Conservation (phyloP, 2,329 filamentous ascomycete genomes). For the Calycina herbarum region DNA sequence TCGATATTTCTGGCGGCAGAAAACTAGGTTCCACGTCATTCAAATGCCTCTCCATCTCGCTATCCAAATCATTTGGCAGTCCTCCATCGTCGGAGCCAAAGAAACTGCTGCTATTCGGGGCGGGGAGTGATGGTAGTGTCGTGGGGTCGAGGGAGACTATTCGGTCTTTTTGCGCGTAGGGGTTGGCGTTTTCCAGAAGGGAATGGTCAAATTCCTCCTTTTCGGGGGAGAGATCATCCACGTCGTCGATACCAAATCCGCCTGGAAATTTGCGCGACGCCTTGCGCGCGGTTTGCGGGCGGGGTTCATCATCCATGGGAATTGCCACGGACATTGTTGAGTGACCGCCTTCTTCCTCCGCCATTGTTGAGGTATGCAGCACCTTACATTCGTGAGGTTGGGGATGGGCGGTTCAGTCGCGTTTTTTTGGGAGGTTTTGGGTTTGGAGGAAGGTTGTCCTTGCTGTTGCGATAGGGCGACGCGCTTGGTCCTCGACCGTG, state of each 20-base stretch:
- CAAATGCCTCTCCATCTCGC: slow-evolving; percentile 46
- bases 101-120: slow-evolving; percentile 33
- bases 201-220: slow-evolving; percentile 28
- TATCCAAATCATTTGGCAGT: slow-evolving; percentile 28
- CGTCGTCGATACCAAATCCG: slow-evolving; percentile 32
- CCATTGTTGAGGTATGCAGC: slow-evolving; percentile 31
- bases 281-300: slow-evolving; percentile 33
- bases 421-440: slow-evolving; percentile 1
- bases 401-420: background rate
- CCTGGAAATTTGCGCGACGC: slow-evolving; percentile 32
- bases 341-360: slow-evolving; percentile 32
- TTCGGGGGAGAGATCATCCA: slow-evolving; percentile 32
- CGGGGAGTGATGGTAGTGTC: slow-evolving; percentile 31
- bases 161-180: slow-evolving; percentile 25
- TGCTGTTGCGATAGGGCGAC: slow-evolving; percentile 12
- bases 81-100: slow-evolving; percentile 32
- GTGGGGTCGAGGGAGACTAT: slow-evolving; percentile 29
- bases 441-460: slow-evolving; percentile 5
- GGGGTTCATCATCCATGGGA: slow-evolving; percentile 20
- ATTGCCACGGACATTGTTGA: slow-evolving; percentile 20
- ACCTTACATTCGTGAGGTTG: slow-evolving; percentile 30
- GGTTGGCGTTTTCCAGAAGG: slow-evolving; percentile 24
- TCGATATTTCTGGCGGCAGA: slow-evolving; percentile 53
- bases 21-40: slow-evolving; percentile 68
- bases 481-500: slow-evolving; percentile 23